A percentile compares a stretch with the other conserved stretches of the same genome.
These are phyloP conservation scores for Backusella australiensis DNA, from an alignment of 192 early-diverging fungal genomes.

Conservation along the genomic window DNA sequence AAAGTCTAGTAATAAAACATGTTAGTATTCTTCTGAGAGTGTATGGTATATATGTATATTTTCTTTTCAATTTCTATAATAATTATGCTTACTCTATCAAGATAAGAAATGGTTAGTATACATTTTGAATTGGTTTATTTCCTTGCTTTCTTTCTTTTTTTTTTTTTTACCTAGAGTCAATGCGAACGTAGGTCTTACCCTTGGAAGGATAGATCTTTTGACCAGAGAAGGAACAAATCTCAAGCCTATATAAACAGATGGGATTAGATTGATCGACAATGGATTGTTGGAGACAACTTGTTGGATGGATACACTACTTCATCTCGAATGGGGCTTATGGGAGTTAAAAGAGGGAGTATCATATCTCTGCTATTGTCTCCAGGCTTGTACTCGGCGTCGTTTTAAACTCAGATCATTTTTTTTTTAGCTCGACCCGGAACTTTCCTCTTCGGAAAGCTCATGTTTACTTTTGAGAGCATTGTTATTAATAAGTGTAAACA, in stretches of 20 bases:
- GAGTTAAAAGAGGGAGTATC: slow-evolving; percentile 18
- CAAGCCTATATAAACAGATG: slow-evolving; percentile 56
- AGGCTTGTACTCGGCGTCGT: background rate
- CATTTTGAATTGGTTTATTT: too few relatives aligned
- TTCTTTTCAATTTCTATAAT: background rate
- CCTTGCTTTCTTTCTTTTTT: background rate
- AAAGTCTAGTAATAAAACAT: slow-evolving; percentile 58
- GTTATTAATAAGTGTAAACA: background rate
- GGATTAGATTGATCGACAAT: slow-evolving; percentile 1
- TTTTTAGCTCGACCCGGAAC: background rate
- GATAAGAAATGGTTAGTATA: background rate
- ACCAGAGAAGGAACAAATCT: slow-evolving; percentile 96
- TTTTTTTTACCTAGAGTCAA: slow-evolving; percentile 75
- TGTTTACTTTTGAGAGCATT: too few relatives aligned
- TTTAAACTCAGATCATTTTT: background rate
- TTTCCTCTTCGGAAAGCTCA: background rate
- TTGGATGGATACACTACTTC: slow-evolving; percentile 22
- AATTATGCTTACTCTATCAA: background rate
- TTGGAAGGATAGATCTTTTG: slow-evolving; percentile 99
- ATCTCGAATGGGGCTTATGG: slow-evolving; percentile 19
- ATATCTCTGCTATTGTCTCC: background rate
- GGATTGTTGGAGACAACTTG: background rate
- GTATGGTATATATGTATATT: background rate
- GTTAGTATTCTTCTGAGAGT: background rate
- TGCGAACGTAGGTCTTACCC: slow-evolving; percentile 90